Evolutionary conservation across 441 rosid genomes (phyloP).

Genomic region (Bocquillonia castaneifolia): DNA sequence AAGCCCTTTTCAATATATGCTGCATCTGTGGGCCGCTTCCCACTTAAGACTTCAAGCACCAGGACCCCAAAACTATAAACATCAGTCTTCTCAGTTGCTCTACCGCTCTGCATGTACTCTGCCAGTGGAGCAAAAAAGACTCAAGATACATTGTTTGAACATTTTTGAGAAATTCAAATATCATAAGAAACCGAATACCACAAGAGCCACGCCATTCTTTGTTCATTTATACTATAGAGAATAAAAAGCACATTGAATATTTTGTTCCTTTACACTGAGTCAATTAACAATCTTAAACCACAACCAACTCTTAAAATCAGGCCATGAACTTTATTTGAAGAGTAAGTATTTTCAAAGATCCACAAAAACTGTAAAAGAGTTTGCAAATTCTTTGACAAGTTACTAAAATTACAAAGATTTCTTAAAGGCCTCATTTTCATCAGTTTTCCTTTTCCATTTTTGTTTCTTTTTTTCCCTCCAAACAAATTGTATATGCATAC

Average conservation of each 20-base stretch:
- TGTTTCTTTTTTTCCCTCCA: neutral
- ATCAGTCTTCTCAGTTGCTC: conserved; percentile 98
- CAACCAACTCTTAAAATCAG: neutral
- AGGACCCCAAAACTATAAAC: conserved; percentile 95
- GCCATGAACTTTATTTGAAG: neutral
- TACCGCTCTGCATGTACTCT: conserved; percentile 98
- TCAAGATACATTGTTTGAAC: conserved; percentile 14
- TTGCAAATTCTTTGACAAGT: no score
- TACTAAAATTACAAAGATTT: neutral
- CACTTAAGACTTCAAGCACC: conserved; percentile 91
- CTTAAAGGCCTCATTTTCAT: neutral
- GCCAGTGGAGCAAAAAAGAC: conserved; percentile 23
- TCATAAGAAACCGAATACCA: neutral
- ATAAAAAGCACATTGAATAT: neutral
- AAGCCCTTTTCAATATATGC: conserved; percentile 93
- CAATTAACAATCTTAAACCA: neutral
- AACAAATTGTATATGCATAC: neutral
- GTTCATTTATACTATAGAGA: conserved; percentile 2
- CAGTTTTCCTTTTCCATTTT: neutral
- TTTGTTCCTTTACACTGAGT: neutral
- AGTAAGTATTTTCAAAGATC: neutral
- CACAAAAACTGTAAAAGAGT: no score
- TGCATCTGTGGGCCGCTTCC: conserved; percentile 96
- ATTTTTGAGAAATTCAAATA: conserved; percentile 2
- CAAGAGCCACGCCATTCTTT: conserved; percentile 3